phyloP scores from a whole-genome alignment of 371 early-diverging fungal genomes.

The Syncephalastrum sp. region DNA sequence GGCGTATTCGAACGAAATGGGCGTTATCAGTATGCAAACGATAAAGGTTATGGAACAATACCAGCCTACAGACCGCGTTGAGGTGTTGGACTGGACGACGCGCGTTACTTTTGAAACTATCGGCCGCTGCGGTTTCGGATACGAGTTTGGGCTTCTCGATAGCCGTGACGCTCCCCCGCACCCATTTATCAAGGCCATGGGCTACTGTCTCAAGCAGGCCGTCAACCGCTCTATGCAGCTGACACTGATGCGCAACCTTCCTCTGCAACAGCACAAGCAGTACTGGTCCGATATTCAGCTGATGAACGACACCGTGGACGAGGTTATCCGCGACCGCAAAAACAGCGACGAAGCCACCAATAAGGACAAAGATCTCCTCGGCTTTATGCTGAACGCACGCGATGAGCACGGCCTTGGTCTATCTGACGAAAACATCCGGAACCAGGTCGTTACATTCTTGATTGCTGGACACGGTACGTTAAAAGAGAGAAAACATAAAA shows the following conservation, averaged over 20 bases:
- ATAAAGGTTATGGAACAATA: conserved; percentile 39
- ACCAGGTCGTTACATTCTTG: conserved; percentile 58
- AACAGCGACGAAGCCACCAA: conserved; percentile 33
- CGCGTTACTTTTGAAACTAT: conserved; percentile 55
- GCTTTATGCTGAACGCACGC: conserved; percentile 57
- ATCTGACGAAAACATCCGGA: conserved; percentile 52
- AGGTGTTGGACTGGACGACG: conserved; percentile 56
- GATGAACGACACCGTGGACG: conserved; percentile 42
- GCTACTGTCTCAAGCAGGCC: conserved; percentile 28
- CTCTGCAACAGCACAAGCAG: conserved; percentile 38
- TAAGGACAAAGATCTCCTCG: conserved; percentile 50
- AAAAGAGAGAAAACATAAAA: not conserved
- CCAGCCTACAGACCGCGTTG: conserved; percentile 34
- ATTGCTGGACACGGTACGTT: conserved; percentile 57
- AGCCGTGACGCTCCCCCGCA: conserved; percentile 33
- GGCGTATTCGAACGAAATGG: conserved; percentile 49
- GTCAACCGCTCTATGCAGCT: conserved; percentile 27
- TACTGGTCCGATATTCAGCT: conserved; percentile 30
- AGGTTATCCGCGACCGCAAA: conserved; percentile 40
- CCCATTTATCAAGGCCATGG: conserved; percentile 57
- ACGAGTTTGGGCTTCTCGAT: conserved; percentile 51
- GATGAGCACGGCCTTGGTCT: conserved; percentile 41
- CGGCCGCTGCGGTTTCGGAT: conserved; percentile 59
- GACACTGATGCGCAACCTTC: conserved; percentile 44
- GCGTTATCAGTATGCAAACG: conserved; percentile 30